Evolutionary conservation across 208 protist species (phyloP).

Genomic region (Crithidia expoeki): DNA sequence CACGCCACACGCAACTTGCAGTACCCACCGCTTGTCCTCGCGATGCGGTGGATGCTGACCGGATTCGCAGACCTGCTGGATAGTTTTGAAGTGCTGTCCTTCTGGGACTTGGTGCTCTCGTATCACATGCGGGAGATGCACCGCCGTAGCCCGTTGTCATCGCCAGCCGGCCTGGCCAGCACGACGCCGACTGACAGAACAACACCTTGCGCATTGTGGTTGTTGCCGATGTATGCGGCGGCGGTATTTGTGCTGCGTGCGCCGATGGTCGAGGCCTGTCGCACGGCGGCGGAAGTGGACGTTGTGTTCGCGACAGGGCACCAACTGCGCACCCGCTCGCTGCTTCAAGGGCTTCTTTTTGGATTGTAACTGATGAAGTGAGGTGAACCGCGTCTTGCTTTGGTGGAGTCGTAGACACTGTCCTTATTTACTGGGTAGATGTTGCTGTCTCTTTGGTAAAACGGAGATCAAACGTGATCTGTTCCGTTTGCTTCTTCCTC

Average conservation of each 20-base stretch:
- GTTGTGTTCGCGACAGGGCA: slow-evolving; percentile 66
- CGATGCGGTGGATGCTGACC: slow-evolving; percentile 83
- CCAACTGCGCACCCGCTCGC: slow-evolving; percentile 54
- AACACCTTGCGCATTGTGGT: slow-evolving; percentile 72
- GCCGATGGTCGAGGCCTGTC: slow-evolving; percentile 69
- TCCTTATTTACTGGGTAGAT: not conserved
- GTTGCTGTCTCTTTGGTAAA: too few relatives aligned
- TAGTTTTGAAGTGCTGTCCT: slow-evolving; percentile 67
- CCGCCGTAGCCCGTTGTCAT: slow-evolving; percentile 47
- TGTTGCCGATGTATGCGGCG: slow-evolving; percentile 80
- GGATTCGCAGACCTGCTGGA: slow-evolving; percentile 82
- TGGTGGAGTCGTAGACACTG: too few relatives aligned
- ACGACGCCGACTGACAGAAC: slow-evolving; percentile 14
- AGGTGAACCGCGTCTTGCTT: not conserved
- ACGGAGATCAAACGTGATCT: too few relatives aligned
- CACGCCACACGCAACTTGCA: slow-evolving; percentile 68
- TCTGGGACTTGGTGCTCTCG: slow-evolving; percentile 85
- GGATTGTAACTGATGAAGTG: not conserved
- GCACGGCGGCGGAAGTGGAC: slow-evolving; percentile 56
- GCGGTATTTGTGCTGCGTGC: slow-evolving; percentile 81
- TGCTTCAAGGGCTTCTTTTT: slow-evolving; percentile 82
- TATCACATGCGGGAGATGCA: slow-evolving; percentile 79
- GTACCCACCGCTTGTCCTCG: slow-evolving; percentile 65
- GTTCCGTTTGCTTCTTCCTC: too few relatives aligned
- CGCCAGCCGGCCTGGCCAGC: slow-evolving; percentile 33